Conservation (phyloP, 257 asterid species). For the Plantago elongata region DNA sequence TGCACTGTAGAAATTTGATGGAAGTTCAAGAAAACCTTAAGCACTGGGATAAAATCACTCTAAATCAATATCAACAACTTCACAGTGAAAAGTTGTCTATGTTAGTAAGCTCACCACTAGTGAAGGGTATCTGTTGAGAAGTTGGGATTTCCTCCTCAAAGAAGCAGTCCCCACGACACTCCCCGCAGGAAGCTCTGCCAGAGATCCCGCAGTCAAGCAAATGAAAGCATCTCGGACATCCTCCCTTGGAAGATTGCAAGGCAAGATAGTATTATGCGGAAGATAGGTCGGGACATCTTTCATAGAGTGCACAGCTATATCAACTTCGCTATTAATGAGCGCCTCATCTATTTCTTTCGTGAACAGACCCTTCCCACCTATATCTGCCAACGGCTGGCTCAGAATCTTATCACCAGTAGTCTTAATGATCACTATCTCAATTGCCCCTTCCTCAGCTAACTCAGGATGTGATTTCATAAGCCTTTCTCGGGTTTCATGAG, state of each 20-base stretch:
- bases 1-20: no score
- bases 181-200: slow-evolving; percentile 82
- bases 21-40: no score
- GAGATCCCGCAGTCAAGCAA: slow-evolving; percentile 65
- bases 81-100: no score
- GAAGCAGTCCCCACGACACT: slow-evolving; percentile 93
- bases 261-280: slow-evolving; percentile 70
- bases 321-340: slow-evolving; percentile 74
- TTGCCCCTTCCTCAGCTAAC: slow-evolving; percentile 87
- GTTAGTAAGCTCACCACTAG: slow-evolving; percentile 41
- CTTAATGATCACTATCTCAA: slow-evolving; percentile 76
- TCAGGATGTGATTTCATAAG: slow-evolving; percentile 71
- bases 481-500: slow-evolving; percentile 80
- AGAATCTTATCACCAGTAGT: slow-evolving; percentile 91
- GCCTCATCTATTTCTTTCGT: slow-evolving; percentile 98
- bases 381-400: slow-evolving; percentile 95
- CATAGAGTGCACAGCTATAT: slow-evolving; percentile 98
- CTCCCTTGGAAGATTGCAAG: slow-evolving; percentile 96
- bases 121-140: slow-evolving; percentile 78
- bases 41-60: no score
- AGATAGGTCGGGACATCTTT: slow-evolving; percentile 97
- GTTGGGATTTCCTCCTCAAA: slow-evolving; percentile 87
- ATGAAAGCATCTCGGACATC: slow-evolving; percentile 96
- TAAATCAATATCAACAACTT: no score
- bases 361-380: slow-evolving; percentile 96